These are phyloP conservation scores for Crotalaria pallida DNA, from an alignment of 306 rosid genomes.

Conservation along the genomic window DNA sequence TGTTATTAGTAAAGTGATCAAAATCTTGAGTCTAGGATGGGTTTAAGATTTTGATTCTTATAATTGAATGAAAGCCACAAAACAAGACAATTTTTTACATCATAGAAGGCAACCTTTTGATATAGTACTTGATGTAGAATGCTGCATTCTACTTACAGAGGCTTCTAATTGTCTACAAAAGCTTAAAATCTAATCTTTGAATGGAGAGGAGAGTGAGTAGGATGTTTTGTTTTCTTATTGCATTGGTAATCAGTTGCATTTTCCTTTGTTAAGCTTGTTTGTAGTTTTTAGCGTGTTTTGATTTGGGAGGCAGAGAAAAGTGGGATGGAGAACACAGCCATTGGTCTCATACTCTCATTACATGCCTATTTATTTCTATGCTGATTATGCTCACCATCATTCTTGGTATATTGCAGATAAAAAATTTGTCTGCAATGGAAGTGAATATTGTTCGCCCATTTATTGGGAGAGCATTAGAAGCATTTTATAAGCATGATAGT, in stretches of 20 bases:
- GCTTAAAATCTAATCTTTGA: too few species aligned
- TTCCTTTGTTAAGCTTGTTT: neutral
- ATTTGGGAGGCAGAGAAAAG: neutral
- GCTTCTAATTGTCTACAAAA: too few species aligned
- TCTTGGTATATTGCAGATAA: constrained; percentile 47
- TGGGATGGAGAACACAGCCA: neutral
- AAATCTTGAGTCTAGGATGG: too few species aligned
- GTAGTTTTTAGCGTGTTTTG: neutral
- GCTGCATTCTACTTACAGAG: too few species aligned
- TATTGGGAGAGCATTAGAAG: constrained; percentile 82
- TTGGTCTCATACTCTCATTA: constrained; percentile 8
- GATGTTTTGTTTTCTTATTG: too few species aligned
- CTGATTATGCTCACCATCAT: constrained; percentile 11
- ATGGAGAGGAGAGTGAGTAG: too few species aligned
- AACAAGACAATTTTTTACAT: too few species aligned
- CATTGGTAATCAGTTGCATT: neutral
- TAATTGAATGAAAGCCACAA: too few species aligned
- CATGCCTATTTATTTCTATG: neutral
- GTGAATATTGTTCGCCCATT: constrained; percentile 95
- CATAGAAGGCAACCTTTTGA: too few species aligned
- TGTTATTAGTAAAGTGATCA: too few species aligned
- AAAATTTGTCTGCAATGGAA: constrained; percentile 93
- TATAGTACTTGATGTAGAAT: too few species aligned
- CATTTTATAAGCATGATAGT: constrained; percentile 85
- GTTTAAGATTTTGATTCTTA: too few species aligned